Conservation (phyloP, 1,139 yeast species). For the Spencermartinsiella ligniputridi region DNA sequence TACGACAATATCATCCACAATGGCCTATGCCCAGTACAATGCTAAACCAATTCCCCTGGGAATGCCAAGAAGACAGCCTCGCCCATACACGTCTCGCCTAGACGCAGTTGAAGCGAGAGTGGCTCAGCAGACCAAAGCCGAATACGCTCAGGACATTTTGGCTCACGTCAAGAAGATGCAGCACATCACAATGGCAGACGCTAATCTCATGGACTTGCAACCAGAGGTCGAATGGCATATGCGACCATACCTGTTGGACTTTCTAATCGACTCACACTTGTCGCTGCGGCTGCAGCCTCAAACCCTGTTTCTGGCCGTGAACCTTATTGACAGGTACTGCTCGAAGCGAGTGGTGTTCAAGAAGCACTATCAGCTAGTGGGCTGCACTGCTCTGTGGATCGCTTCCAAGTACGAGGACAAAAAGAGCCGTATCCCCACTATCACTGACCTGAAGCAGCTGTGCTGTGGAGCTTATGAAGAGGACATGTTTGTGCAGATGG, state of each 20-base stretch:
- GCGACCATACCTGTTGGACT: constrained; percentile 86
- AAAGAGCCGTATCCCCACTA: constrained; percentile 78
- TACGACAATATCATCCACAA: no score
- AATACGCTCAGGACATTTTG: constrained; percentile 35
- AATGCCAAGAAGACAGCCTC: constrained; percentile 8
- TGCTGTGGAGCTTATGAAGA: constrained; percentile 88
- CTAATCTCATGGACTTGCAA: constrained; percentile 78
- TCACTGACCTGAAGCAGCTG: constrained; percentile 71
- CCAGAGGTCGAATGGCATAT: constrained; percentile 93
- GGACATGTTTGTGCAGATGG: constrained; percentile 95
- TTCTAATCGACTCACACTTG: constrained; percentile 74
- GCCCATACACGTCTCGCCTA: constrained; percentile 11
- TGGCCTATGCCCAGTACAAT: not conserved
- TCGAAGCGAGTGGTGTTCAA: constrained; percentile 87
- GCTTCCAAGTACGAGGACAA: constrained; percentile 95
- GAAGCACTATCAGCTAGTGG: constrained; percentile 88
- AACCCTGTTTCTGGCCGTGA: constrained; percentile 75
- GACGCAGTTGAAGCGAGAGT: constrained; percentile 17
- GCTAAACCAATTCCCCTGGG: constrained; percentile 3
- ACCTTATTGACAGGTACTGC: constrained; percentile 86
- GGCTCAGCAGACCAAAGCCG: constrained; percentile 27
- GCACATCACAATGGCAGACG: constrained; percentile 30
- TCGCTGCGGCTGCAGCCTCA: constrained; percentile 76
- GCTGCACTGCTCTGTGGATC: constrained; percentile 92
- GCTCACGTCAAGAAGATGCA: constrained; percentile 34